Evolutionary conservation across 768 basidiomycete species (phyloP), one percentile per base, ranked within the genome.

Genomic region (Leccinellum rugosiceps): DNA sequence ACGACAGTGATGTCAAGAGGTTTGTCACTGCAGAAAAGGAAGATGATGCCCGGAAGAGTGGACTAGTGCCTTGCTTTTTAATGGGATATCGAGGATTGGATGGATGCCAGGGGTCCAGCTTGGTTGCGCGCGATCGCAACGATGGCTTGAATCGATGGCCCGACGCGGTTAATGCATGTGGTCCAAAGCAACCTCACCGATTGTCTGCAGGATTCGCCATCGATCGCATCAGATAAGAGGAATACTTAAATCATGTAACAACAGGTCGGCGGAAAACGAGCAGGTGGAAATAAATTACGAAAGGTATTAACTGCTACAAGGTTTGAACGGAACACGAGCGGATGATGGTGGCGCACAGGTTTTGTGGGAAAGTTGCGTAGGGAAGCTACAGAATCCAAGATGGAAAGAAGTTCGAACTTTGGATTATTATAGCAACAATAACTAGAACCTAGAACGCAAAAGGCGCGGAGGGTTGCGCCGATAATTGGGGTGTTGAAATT

Each of bases 221-320:
- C 53, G 52, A 65, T 62, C 47, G 13, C 21, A 62, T 58, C 34
- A 51, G 61, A 66, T 57, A 56, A 53, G 52, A 58, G 43, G 23
- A 23, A 48, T 54, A 17, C 43, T 38, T 11, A 19, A 31, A 54
- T 49, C 26, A 54, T 52, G 50, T 41, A 50, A 48, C 34, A 31
- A 15, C 11, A 47, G 17, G 28, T 30, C 7, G 53, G 35, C 7
- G 53, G 31, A 32, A 28, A 45, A 23, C 14, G n/a, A 8, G 23
- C n/a, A 7, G 10, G 30, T 4, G 23, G 47, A 49, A 34, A 13
- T 31, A 51, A 32, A 41, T 50, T 50, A 58, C 61, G 61, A 51
- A 51, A 58, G 19, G n/a, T 41, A 14, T 17, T 26, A 34, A n/a
- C 45, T 38, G 28, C n/a, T n/a, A 32, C 17, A 15, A 47, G 32